Conservation (phyloP, 2,329 filamentous ascomycete genomes). For the Biscogniauxia marginata region DNA sequence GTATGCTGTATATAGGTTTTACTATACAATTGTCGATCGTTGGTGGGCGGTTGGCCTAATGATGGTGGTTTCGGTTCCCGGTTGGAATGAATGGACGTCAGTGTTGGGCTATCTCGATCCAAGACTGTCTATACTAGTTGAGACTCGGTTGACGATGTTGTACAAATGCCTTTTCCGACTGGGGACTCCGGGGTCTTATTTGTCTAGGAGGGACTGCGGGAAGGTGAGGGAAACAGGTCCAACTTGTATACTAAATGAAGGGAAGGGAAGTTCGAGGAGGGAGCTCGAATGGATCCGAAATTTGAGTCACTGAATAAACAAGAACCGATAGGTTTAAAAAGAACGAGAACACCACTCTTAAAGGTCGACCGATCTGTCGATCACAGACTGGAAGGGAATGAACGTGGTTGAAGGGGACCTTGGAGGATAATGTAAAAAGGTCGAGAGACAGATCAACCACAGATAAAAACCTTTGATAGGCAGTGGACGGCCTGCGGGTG, state of each 20-base stretch:
- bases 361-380: slow-evolving; percentile 35
- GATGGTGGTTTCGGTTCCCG: slow-evolving; percentile 35
- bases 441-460: slow-evolving; percentile 39
- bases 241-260: slow-evolving; percentile 33
- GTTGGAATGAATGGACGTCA: slow-evolving; percentile 34
- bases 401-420: slow-evolving; percentile 34
- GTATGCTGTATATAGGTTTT: slow-evolving; percentile 28
- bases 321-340: slow-evolving; percentile 36
- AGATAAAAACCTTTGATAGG: slow-evolving; percentile 42
- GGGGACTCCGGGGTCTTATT: slow-evolving; percentile 25
- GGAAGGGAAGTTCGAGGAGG: slow-evolving; percentile 32
- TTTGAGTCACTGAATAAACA: slow-evolving; percentile 34
- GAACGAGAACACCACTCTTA: slow-evolving; percentile 31
- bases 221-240: slow-evolving; percentile 19
- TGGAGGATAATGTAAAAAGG: slow-evolving; percentile 34
- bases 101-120: slow-evolving; percentile 21
- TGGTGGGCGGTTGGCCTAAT: slow-evolving; percentile 33
- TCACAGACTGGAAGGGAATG: slow-evolving; percentile 33
- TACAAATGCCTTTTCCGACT: slow-evolving; percentile 27
- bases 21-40: slow-evolving; percentile 30
- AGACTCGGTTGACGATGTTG: slow-evolving; percentile 30
- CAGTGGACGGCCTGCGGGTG: slow-evolving; percentile 34
- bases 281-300: slow-evolving; percentile 32
- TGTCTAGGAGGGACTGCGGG: slow-evolving; percentile 18
- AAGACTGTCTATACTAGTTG: slow-evolving; percentile 27